Evolutionary conservation across 768 basidiomycete species (phyloP), one percentile per base, ranked within the genome.

Genomic region (Tylopilus sp.): DNA sequence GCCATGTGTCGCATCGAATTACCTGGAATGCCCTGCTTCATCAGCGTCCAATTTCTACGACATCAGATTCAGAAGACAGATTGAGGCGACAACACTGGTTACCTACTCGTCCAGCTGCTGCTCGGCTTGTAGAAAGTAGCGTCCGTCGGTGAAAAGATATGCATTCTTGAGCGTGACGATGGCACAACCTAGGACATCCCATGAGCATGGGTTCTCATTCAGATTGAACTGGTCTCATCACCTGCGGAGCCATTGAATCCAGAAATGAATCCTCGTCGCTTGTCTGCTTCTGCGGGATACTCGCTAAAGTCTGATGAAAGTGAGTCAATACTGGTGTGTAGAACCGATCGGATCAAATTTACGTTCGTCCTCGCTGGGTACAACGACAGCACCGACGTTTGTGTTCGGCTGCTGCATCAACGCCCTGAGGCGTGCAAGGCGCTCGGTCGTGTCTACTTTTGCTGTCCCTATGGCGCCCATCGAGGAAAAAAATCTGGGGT

Each of bases 161-260:
- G 94, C 95, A 4, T 82, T 73, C 25, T 84, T 73, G 42, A 71
- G 63, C 0, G 90, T 89, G 21, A 95, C 74, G 39, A 95, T 66
- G 3, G 91, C 94, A 52, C 82, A 87, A 40, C 91, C 89, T 86
- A 57, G 20, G 26, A 5, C n/a, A 21, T 21, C 7, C 21, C n/a
- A 47, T 62, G 46, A 64, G 53, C 8, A 17, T 26, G 10, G 3
- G 35, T 35, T 11, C 17, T 33, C 23, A 11, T 36, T 22, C 8
- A 35, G 11, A 28, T 47, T 13, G 39, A 6, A 33, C 38, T 20
- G 2, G 7, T 35, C 30, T 45, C 63, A 73, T 59, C 55, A 82
- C 94, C 94, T 62, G 95, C 95, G 35, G 92, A 95, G 22, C 97
- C 97, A 51, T 80, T 91, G 73, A 98, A 99, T 11, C 91, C 91